phyloP scores from a whole-genome alignment of 2,329 filamentous ascomycete species.

The Penicillium sp. region DNA sequence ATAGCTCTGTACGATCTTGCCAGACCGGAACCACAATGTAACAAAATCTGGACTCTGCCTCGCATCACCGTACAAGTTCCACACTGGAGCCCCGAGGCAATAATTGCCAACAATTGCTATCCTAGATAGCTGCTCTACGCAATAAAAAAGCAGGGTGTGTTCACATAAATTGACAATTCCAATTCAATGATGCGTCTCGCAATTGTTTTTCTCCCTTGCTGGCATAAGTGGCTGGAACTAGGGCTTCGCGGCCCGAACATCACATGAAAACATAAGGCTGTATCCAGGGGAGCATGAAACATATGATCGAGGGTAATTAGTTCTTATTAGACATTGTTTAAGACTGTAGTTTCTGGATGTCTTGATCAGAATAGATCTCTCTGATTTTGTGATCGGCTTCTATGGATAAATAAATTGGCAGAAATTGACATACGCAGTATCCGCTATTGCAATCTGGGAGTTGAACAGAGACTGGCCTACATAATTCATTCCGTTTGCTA shows the following conservation, averaged over 20 bases:
- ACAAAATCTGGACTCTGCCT: neutral
- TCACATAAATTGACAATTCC: neutral
- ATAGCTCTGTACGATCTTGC: neutral
- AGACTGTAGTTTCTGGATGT: neutral
- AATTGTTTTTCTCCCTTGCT: slow-evolving; percentile 15
- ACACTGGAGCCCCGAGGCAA: neutral
- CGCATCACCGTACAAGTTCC: neutral
- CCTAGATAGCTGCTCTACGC: slow-evolving; percentile 4
- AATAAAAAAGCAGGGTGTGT: slow-evolving; percentile 1
- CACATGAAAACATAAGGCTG: slow-evolving; percentile 15
- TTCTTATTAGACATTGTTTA: neutral
- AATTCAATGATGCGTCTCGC: neutral
- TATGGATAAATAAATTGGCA: neutral
- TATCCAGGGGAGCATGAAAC: neutral
- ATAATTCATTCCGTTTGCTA: neutral
- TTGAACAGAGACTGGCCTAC: neutral
- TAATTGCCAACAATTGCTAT: slow-evolving; percentile 10
- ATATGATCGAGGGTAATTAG: neutral
- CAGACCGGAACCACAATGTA: neutral
- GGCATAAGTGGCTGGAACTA: slow-evolving; percentile 15
- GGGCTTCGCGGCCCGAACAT: neutral
- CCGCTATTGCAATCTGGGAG: no score
- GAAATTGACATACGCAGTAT: neutral
- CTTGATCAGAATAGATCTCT: neutral
- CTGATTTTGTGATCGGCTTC: neutral